Evolutionary conservation across 805 yeast species (phyloP).

Genomic region (Yamadazyma olivae): DNA sequence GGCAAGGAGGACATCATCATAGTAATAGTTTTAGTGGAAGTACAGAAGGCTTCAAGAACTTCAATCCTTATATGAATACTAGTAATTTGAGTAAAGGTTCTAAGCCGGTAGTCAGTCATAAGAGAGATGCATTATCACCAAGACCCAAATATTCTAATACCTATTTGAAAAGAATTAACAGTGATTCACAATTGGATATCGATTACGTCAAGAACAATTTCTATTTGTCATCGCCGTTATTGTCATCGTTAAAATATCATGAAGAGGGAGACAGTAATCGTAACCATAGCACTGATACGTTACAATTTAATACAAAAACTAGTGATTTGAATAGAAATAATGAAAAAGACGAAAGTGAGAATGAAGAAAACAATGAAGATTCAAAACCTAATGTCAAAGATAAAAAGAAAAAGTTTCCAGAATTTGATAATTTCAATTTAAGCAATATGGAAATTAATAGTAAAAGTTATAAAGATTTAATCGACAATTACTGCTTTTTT

Average conservation of each 20-base stretch:
- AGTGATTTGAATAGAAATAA: conserved; percentile 1
- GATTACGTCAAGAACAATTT: conserved; percentile 34
- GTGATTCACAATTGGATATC: conserved; percentile 19
- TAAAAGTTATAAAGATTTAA: conserved; percentile 51
- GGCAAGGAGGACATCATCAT: neutral
- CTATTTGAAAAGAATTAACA: conserved; percentile 29
- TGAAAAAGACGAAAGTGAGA: neutral
- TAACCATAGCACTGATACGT: conserved; percentile 1
- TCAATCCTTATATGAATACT: neutral
- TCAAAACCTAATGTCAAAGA: neutral
- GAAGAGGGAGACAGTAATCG: neutral
- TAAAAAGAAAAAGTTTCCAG: neutral
- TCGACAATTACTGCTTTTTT: conserved; percentile 62
- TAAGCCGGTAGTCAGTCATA: neutral
- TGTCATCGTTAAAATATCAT: conserved; percentile 17
- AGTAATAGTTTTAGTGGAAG: neutral
- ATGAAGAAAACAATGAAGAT: conserved; percentile 3
- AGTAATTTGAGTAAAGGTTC: conserved; percentile 1
- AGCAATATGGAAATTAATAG: conserved; percentile 21
- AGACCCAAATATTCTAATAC: conserved; percentile 40
- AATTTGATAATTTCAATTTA: conserved; percentile 2
- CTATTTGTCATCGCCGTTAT: conserved; percentile 35
- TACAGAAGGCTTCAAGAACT: neutral
- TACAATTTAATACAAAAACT: conserved; percentile 1
- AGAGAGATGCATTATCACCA: conserved; percentile 1